Evolutionary conservation across 2,329 filamentous ascomycete species (phyloP).

Genomic region (Fusarium setosum): DNA sequence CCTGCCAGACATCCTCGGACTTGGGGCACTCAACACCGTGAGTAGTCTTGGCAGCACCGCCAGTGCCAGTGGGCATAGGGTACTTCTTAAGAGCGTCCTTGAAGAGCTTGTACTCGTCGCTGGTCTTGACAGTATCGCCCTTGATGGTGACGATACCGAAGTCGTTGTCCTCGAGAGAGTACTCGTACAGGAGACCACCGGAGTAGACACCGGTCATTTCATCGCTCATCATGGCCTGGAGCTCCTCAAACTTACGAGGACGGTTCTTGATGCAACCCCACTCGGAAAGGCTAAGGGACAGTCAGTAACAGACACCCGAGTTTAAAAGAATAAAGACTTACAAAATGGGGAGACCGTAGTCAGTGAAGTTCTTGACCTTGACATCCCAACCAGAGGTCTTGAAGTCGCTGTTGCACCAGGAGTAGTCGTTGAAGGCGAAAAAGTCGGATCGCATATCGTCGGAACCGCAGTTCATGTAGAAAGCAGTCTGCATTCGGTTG

Average conservation of each 20-base stretch:
- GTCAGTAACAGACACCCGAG: constrained; percentile 2
- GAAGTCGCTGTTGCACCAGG: constrained; percentile 83
- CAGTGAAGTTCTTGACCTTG: constrained; percentile 88
- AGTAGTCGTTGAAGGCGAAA: constrained; percentile 92
- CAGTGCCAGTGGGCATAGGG: constrained; percentile 62
- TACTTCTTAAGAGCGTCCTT: constrained; percentile 60
- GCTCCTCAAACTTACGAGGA: constrained; percentile 81
- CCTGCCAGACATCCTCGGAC: constrained; percentile 60
- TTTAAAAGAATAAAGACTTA: constrained; percentile 42
- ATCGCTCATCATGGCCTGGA: constrained; percentile 80
- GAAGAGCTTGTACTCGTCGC: constrained; percentile 69
- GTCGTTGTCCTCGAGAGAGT: constrained; percentile 80
- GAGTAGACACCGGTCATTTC: constrained; percentile 94
- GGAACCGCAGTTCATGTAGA: constrained; percentile 93
- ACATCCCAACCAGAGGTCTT: constrained; percentile 81
- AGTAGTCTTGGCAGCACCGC: constrained; percentile 61
- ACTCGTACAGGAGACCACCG: constrained; percentile 96
- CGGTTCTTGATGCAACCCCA: constrained; percentile 88
- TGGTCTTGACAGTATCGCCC: constrained; percentile 65
- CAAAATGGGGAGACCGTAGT: constrained; percentile 91
- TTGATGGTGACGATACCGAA: constrained; percentile 82
- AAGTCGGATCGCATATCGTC: constrained; percentile 89
- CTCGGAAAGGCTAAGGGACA: constrained; percentile 76
- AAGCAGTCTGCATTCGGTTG: constrained; percentile 87
- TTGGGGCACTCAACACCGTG: constrained; percentile 62